Evolutionary conservation across 768 basidiomycete species (phyloP).

Genomic region (Tulasnella sp.): DNA sequence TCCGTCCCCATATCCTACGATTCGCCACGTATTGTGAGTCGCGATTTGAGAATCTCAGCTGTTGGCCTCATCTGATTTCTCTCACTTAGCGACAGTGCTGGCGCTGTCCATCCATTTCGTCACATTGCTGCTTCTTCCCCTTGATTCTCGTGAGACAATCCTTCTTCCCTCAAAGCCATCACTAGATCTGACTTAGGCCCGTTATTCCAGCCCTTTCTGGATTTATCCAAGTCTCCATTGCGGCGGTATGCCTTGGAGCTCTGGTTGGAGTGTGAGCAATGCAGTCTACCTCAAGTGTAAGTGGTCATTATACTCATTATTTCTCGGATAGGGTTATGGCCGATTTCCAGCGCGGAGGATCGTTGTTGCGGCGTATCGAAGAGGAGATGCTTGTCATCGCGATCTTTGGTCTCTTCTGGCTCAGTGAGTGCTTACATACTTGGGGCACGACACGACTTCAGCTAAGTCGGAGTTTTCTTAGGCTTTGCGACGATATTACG

Average conservation of each 20-base stretch:
- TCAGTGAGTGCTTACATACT: conserved; percentile 3
- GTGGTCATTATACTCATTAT: not conserved
- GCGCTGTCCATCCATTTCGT: conserved; percentile 10
- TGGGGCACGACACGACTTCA: not conserved
- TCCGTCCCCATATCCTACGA: conserved; percentile 11
- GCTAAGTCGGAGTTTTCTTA: not conserved
- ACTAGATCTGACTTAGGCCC: not conserved
- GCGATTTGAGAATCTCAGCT: not conserved
- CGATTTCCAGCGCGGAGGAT: conserved; percentile 11
- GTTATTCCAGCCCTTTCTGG: not conserved
- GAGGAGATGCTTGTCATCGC: conserved; percentile 13
- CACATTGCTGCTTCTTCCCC: conserved; percentile 10
- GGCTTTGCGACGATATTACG: conserved; percentile 14
- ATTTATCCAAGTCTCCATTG: conserved; percentile 9
- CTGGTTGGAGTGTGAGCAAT: conserved; percentile 7
- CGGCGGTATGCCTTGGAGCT: conserved; percentile 1
- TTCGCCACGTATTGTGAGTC: conserved; percentile 12
- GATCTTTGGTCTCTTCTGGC: conserved; percentile 12
- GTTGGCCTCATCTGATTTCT: not conserved
- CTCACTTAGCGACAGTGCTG: conserved; percentile 4
- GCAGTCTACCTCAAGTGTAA: not conserved
- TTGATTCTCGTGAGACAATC: conserved; percentile 5
- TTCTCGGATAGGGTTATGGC: not conserved
- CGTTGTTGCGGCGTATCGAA: conserved; percentile 8
- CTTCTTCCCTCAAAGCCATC: not conserved